Evolutionary conservation across 2,329 filamentous ascomycete genomes (phyloP).

Genomic region (Cephalotrichum gorgonifer): DNA sequence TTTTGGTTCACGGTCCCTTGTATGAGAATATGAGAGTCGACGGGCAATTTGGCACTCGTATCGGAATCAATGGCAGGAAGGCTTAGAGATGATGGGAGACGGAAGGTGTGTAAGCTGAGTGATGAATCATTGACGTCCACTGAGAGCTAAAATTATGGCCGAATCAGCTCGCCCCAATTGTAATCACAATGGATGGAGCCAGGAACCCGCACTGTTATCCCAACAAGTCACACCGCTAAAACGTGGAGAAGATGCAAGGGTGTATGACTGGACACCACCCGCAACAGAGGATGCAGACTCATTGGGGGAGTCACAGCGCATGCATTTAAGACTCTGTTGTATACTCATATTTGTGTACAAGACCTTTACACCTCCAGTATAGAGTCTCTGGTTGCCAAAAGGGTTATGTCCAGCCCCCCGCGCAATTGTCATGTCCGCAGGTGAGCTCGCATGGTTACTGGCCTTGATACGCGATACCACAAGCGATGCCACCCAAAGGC

Average conservation of each 20-base stretch:
- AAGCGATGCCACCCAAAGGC: no score
- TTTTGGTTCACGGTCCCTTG: background rate
- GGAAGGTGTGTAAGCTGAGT: conserved; percentile 3
- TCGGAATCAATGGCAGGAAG: background rate
- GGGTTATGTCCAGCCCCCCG: no score
- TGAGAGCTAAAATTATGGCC: background rate
- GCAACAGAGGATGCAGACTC: background rate
- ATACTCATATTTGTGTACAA: no score
- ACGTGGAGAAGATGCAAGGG: background rate
- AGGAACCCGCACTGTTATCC: background rate
- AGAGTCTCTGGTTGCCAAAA: no score
- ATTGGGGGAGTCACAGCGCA: no score
- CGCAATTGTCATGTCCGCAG: no score
- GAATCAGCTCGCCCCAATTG: conserved; percentile 1
- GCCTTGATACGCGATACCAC: no score
- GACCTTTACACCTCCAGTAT: no score
- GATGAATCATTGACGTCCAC: background rate
- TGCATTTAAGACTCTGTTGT: no score
- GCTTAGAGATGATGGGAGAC: background rate
- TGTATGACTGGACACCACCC: background rate
- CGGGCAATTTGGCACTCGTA: background rate
- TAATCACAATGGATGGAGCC: background rate
- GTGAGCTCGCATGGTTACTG: no score
- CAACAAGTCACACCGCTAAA: background rate
- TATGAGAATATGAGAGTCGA: background rate